These are phyloP conservation scores for Cutaneotrichosporon sp. DNA, from an alignment of 1,284 basidiomycete genomes.

Conservation along the genomic window DNA sequence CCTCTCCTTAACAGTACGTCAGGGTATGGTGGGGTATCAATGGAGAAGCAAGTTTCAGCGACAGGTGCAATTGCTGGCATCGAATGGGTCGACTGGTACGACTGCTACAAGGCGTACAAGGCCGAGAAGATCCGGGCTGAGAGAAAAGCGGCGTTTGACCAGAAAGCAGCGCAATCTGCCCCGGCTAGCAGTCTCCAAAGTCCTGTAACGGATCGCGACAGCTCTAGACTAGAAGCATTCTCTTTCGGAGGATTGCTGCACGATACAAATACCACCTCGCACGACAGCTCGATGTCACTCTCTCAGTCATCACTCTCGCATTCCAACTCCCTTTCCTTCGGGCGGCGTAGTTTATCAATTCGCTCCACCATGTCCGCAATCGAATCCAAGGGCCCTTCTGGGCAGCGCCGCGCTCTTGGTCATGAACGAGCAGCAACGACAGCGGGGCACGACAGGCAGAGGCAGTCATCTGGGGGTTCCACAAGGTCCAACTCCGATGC, in stretches of 20 bases:
- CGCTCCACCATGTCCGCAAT: slow-evolving; percentile 29
- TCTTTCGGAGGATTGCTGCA: not conserved
- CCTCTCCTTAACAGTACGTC: no score
- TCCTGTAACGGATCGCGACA: not conserved
- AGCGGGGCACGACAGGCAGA: not conserved
- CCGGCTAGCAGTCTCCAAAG: not conserved
- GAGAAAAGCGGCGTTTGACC: slow-evolving; percentile 13
- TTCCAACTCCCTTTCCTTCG: slow-evolving; percentile 3
- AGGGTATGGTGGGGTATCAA: slow-evolving; percentile 8
- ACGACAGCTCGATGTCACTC: no score
- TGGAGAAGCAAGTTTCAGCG: slow-evolving; percentile 35
- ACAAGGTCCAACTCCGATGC: slow-evolving; percentile 11
- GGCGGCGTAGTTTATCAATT: slow-evolving; percentile 36
- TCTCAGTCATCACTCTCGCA: not conserved
- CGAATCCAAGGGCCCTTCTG: slow-evolving; percentile 33
- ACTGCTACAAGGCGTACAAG: slow-evolving; percentile 56
- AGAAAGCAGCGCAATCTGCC: not conserved
- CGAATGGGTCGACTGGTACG: slow-evolving; percentile 59
- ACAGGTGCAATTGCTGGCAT: slow-evolving; percentile 48
- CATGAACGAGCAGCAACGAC: slow-evolving; percentile 23
- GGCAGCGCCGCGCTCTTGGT: slow-evolving; percentile 22
- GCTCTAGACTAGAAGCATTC: not conserved
- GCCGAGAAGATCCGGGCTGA: slow-evolving; percentile 54
- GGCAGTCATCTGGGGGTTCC: slow-evolving; percentile 37
- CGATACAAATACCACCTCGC: no score